Evolutionary conservation across 2,329 filamentous ascomycete species (phyloP).

Genomic region (Fusarium sp.): DNA sequence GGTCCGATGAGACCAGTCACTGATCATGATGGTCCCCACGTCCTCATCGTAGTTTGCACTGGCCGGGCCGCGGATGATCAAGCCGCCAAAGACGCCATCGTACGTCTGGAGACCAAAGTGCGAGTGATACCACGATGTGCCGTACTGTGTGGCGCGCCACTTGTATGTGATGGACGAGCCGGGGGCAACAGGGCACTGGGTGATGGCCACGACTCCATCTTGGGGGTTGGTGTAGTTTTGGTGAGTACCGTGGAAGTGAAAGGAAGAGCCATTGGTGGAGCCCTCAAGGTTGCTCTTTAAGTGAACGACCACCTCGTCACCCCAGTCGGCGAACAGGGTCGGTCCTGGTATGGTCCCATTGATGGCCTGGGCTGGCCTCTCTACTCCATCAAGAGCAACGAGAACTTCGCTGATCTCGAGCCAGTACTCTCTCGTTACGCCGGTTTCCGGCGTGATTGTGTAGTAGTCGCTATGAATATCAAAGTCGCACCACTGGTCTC

Average conservation of each 20-base stretch:
- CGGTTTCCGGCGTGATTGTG: slow-evolving; percentile 57
- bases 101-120: slow-evolving; percentile 64
- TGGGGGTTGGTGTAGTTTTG: slow-evolving; percentile 65
- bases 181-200: slow-evolving; percentile 64
- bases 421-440: slow-evolving; percentile 63
- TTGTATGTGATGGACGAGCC: slow-evolving; percentile 67
- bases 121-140: slow-evolving; percentile 71
- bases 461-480: slow-evolving; percentile 62
- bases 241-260: slow-evolving; percentile 74
- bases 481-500: slow-evolving; percentile 60
- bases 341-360: slow-evolving; percentile 71
- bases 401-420: slow-evolving; percentile 56
- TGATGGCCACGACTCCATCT: slow-evolving; percentile 67
- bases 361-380: slow-evolving; percentile 57
- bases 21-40: slow-evolving; percentile 68
- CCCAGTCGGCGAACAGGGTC: slow-evolving; percentile 66
- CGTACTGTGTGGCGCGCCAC: slow-evolving; percentile 67
- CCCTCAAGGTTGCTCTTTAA: slow-evolving; percentile 61
- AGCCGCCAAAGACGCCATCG: slow-evolving; percentile 70
- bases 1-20: slow-evolving; percentile 67
- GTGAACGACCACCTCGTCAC: slow-evolving; percentile 60
- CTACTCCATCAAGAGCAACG: slow-evolving; percentile 60
- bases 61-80: slow-evolving; percentile 72
- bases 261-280: slow-evolving; percentile 67
- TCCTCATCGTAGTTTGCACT: slow-evolving; percentile 73